phyloP scores from a whole-genome alignment of 2,329 filamentous ascomycete species.

The Trichoderma sp. region DNA sequence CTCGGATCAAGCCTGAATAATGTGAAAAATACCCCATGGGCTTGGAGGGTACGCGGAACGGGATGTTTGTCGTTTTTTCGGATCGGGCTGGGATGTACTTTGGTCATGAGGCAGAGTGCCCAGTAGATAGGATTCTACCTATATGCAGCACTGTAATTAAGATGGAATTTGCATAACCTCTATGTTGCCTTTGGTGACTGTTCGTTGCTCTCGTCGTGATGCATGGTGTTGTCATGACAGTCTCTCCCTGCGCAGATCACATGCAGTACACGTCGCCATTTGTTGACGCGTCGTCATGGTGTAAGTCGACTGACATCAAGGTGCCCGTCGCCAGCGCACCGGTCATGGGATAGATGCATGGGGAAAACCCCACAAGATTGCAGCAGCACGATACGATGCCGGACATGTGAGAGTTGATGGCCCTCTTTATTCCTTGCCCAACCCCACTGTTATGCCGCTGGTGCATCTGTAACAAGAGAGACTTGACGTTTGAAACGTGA shows the following conservation, averaged over 20 bases:
- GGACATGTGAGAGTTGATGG: constrained; percentile 9
- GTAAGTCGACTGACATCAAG: neutral
- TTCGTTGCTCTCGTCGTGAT: neutral
- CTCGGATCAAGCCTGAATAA: constrained; percentile 22
- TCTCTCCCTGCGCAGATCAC: neutral
- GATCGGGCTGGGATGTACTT: constrained; percentile 42
- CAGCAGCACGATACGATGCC: neutral
- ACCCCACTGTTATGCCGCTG: constrained; percentile 1
- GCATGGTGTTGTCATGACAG: neutral
- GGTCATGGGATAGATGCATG: neutral
- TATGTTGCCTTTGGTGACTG: neutral
- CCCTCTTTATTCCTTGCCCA: neutral
- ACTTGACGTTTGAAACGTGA: no score
- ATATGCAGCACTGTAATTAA: constrained; percentile 46
- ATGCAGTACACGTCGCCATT: neutral
- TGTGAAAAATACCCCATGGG: constrained; percentile 20
- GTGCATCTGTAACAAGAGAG: no score
- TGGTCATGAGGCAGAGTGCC: constrained; percentile 42
- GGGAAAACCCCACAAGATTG: constrained; percentile 1
- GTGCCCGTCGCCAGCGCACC: neutral
- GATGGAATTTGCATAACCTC: constrained; percentile 37
- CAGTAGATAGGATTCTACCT: constrained; percentile 48
- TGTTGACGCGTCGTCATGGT: neutral
- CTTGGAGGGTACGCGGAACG: constrained; percentile 23
- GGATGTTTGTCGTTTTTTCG: constrained; percentile 33